Evolutionary conservation across 345 rosid genomes (phyloP).

Genomic region (Gossypium bickii): DNA sequence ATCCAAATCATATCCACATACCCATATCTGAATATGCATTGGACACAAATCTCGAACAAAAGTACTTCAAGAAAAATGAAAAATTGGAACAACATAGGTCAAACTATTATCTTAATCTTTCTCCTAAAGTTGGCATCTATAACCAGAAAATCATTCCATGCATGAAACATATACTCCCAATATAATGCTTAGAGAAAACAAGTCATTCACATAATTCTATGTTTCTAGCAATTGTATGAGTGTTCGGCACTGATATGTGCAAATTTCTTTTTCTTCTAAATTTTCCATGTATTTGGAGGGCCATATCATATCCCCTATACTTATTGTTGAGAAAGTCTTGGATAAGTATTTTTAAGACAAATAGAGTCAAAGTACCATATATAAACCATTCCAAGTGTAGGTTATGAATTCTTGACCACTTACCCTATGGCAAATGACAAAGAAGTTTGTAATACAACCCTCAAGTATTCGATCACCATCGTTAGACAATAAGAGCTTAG

Average conservation of each 20-base stretch:
- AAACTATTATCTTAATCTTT: not conserved
- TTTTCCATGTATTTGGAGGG: not conserved
- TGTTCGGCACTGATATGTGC: not conserved
- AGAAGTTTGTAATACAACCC: no score
- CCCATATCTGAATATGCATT: no score
- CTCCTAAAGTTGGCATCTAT: not conserved
- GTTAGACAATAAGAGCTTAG: no score
- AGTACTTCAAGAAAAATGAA: no score
- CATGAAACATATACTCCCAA: not conserved
- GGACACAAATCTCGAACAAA: no score
- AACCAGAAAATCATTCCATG: not conserved
- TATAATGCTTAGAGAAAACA: not conserved
- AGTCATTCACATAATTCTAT: not conserved
- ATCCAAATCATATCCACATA: no score
- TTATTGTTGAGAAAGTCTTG: not conserved
- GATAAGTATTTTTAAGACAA: not conserved
- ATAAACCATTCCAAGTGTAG: not conserved
- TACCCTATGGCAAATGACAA: no score
- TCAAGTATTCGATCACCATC: no score
- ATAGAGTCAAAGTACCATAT: not conserved
- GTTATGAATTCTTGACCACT: constrained; percentile 14
- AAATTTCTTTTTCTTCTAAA: no score
- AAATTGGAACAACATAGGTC: no score
- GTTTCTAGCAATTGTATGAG: not conserved
- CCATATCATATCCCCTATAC: not conserved